These are phyloP conservation scores for Lobulomyces angularis DNA, from an alignment of 192 early-diverging fungal species.

Conservation along the genomic window DNA sequence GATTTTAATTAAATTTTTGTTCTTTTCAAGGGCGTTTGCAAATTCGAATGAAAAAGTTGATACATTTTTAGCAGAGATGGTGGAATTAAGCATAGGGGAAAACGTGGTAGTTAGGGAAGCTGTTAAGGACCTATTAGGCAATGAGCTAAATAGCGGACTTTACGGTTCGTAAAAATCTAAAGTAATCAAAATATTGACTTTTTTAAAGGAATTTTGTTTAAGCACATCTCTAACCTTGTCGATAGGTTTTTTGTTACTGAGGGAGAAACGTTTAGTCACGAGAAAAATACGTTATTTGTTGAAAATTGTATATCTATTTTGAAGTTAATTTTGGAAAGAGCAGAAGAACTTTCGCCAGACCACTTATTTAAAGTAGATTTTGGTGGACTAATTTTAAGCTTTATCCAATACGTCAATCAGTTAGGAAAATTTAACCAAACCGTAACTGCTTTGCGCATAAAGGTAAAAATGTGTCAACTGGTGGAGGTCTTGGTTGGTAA, in stretches of 20 bases:
- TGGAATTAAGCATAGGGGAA: constrained; percentile 60
- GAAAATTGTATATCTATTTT: constrained; percentile 63
- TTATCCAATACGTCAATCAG: constrained; percentile 59
- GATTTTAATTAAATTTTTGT: too few relatives aligned
- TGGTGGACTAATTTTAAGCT: constrained; percentile 47
- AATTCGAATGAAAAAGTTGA: constrained; percentile 40
- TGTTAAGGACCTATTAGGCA: constrained; percentile 68
- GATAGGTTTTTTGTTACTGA: constrained; percentile 44
- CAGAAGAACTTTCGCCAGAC: constrained; percentile 39
- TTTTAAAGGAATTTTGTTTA: constrained; percentile 29
- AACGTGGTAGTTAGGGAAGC: constrained; percentile 60
- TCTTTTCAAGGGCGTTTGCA: constrained; percentile 10
- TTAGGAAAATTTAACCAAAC: constrained; percentile 30
- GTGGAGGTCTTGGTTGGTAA: constrained; percentile 60
- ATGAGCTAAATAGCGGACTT: constrained; percentile 50
- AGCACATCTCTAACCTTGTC: constrained; percentile 41
- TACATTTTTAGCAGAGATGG: constrained; percentile 57
- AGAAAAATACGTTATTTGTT: constrained; percentile 59
- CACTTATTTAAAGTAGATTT: constrained; percentile 60
- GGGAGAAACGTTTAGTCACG: constrained; percentile 38
- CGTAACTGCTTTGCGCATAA: constrained; percentile 44
- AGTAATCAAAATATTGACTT: too few relatives aligned
- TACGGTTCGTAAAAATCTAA: constrained; percentile 31
- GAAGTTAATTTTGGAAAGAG: constrained; percentile 60
- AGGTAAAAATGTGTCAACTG: constrained; percentile 63